Evolutionary conservation across 345 rosid species (phyloP), one percentile per base, ranked within the genome.

Genomic region (Eucalyptus erythrocorys): DNA sequence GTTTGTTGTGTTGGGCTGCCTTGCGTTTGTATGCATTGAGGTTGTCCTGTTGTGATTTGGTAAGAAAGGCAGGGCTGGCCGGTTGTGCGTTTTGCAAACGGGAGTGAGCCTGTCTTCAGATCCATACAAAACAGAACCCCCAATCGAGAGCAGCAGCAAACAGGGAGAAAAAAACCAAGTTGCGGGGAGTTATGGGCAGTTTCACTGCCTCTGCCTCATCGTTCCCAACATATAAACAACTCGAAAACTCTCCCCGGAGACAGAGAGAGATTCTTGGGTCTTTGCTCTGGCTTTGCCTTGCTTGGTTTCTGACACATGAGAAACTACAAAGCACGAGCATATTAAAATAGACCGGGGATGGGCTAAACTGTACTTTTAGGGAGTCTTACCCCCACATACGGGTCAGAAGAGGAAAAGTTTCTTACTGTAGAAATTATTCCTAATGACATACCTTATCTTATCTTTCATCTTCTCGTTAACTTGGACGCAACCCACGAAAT

Each of bases 1-100:
- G 95, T 91, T 90, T 89, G 91, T 91, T 91, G 88, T 79, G 89
- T 43, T 43, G 90, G 71, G 61, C 80, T 43, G 22, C 32, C 59
- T 57, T 87, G 87, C 53, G 88, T 89, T 93, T 94, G 96, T 93
- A 92, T 88, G 90, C 92, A 93, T 93, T 89, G 91, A 87, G 19
- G 90, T 91, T 93, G 96, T 95, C 96, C 89, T 94, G 90, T 94
- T 91, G 88, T 85, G 91, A 51, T 48, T 61, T 53, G 82, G 89
- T 55, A 89, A 90, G 59, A 17, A 34, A 40, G 89, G 64, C 40
- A 47, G 45, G 47, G 86, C 40, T 40, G 87, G 85, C 79, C 89
- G 42, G 76, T 87, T 40, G 42, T 17, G 91, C 80, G 82, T 88
- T 88, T 91, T 90, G 92, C 90, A 93, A 88, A 88, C 76, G 93